phyloP scores from a whole-genome alignment of 2,329 filamentous ascomycete genomes.

The Xylariaceae sp. region DNA sequence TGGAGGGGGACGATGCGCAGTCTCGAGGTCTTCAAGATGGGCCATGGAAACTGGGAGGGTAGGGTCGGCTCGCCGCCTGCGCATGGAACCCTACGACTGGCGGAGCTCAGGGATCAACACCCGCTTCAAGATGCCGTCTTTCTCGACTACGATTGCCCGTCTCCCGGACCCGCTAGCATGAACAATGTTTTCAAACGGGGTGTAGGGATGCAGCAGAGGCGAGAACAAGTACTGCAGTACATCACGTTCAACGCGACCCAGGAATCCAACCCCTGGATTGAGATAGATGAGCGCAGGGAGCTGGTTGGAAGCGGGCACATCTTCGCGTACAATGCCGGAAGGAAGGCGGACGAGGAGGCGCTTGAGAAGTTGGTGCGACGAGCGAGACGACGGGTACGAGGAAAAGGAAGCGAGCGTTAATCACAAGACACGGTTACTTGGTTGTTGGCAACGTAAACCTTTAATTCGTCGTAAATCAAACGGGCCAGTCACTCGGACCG shows the following conservation, averaged over 20 bases:
- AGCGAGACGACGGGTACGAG: no score
- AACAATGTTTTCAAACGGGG: not conserved
- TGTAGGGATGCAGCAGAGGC: not conserved
- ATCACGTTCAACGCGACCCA: not conserved
- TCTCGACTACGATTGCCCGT: constrained; percentile 11
- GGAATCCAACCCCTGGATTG: not conserved
- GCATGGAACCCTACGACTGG: not conserved
- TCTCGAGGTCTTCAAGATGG: constrained; percentile 11
- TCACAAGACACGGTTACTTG: no score
- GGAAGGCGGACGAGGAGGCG: no score
- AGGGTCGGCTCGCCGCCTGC: not conserved
- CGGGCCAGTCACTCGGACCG: no score
- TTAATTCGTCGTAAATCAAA: no score
- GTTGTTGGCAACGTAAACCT: no score
- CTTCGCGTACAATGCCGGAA: no score
- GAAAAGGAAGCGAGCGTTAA: no score
- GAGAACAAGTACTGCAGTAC: constrained; percentile 2
- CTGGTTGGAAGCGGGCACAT: no score
- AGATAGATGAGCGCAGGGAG: constrained; percentile 2
- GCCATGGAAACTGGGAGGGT: constrained; percentile 1
- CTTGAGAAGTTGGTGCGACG: no score
- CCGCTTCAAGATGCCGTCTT: not conserved
- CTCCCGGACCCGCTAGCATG: not conserved
- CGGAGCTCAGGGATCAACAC: not conserved
- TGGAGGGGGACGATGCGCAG: constrained; percentile 4